Percentiles rank a stretch among this genome's conserved stretches.
Conservation (phyloP, 2,329 filamentous ascomycete species). For the Cytospora piceicola region DNA sequence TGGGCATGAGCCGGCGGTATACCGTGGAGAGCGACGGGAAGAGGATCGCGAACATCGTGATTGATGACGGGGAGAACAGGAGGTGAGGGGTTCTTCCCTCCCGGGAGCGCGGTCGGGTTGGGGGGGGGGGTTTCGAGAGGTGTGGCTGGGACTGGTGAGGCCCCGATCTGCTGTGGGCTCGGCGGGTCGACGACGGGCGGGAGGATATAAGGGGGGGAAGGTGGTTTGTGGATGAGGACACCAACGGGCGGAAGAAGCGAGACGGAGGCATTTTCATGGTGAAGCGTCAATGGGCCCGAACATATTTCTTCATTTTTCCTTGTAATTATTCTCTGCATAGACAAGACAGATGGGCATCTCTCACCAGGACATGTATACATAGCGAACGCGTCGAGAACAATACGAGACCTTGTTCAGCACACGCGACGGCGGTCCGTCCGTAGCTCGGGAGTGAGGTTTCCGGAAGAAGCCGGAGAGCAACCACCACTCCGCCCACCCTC, state of each 20-base stretch:
- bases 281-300: not conserved
- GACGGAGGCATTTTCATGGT: not conserved
- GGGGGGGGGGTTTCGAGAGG: no score
- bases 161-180: no score
- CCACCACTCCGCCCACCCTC: not conserved
- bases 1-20: constrained; percentile 80
- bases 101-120: no score
- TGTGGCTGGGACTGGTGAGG: not conserved
- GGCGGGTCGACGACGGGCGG: no score
- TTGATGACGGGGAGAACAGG: constrained; percentile 47
- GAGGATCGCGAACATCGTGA: constrained; percentile 76
- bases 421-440: not conserved
- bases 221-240: no score
- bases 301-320: not conserved
- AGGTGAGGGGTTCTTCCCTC: not conserved
- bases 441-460: not conserved
- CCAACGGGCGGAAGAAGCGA: no score
- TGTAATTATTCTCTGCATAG: not conserved
- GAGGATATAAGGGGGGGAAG: no score
- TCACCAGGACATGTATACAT: not conserved
- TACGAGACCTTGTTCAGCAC: not conserved
- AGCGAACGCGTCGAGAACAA: not conserved
- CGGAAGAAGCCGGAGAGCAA: not conserved
- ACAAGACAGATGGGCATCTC: not conserved
- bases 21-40: constrained; percentile 80